Base-by-base conservation (phyloP, 2,329 filamentous ascomycete species). In the Pestalotiopsis sp. region DNA sequence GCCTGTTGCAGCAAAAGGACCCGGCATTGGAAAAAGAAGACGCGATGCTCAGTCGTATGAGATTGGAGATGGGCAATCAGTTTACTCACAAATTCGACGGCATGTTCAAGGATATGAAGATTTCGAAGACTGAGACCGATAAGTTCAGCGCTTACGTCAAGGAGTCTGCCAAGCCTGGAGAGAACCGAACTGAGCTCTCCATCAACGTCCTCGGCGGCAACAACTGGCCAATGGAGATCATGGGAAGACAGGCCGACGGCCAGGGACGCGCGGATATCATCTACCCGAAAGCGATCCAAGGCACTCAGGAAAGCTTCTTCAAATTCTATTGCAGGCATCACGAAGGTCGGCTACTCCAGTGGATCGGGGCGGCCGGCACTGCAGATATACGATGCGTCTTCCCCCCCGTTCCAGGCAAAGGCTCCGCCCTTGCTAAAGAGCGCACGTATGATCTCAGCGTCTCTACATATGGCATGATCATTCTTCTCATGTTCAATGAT, bases 71-170 rank as follows among this genome's bases (percentile, higher is more conserved):
- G 65, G 96, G 96, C 52, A 97, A 97, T 78, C 91, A 94, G 73
- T 98, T 98, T 78, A 98, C 96, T 0, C 85, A 90, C 76, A 97
- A 97, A 78, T 89, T 99, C 59, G 96, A 99, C 77, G 93, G 94
- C 72, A 98, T 99, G 94, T 98, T 99, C 84, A 95, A 94, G 81
- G 96, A 99, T 76, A 95, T 98, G 88, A 90, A 91, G 17, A 90
- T 95, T 13, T 98, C 95, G 0, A 90, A 92, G 67, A 95, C 97
- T 72, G 86, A 98, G 31, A 94, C 93, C 0, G 82, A 89, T 13
- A 90, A 88, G 67, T 98, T 97, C 82, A 92, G 91, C 72, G 86
- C 88, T 17, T 89, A 95, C 71, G 89, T 89, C 61, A 80, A 82
- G 38, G 81, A 79, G 38, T 80, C 88, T 12, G 79, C 87, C 78